Base-by-base conservation (phyloP, 2,329 filamentous ascomycete genomes). In the Aspergillus versicolor region DNA sequence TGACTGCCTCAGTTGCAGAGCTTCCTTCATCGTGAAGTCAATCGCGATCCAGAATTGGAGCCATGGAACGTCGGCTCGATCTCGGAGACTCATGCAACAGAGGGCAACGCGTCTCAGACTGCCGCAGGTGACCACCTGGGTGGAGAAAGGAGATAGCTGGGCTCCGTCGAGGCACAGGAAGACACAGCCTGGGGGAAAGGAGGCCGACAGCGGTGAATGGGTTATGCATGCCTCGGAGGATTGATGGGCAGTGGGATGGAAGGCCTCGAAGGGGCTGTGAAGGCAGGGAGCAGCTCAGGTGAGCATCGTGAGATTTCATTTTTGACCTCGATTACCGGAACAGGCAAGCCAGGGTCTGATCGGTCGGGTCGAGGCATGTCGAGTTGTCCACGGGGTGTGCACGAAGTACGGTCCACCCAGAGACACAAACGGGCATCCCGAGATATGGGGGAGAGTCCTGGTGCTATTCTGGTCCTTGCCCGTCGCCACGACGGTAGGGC, bases 21-120 rank as follows among this genome's bases (percentile, higher is more conserved):
- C 48, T 65, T 62, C 56, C 64, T 63, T 66, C 63, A 65, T 65
- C 52, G 64, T 68, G 62, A 65, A 60, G 62, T 65, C 62, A 63
- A 63, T 57, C 27, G 11, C 11, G 61, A 61, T 58, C 65, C 60
- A 66, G 61, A 61, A 50, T 61, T 59, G 49, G 22, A 54, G 62
- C 65, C 66, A 67, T 54, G 63, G 65, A 60, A 65, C 61, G 53
- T 48, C 48, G 55, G 17, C 58, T 54, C 54, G 48, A 46, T 15
- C 32, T 42, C 32, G 32, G n/a, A 47, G 27, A 34, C 44, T 24
- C 21, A 8, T 42, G 38, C 24, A 17, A 32, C 32, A 7, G 17
- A n/a, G 19, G 51, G 30, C n/a, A 42, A 32, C 43, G 43, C 32
- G 42, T 40, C 51, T 41, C 27, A 24, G n/a, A 44, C 32, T 24